Conservation (phyloP, 2,329 filamentous ascomycete species). For the Grosmannia clavigera region DNA sequence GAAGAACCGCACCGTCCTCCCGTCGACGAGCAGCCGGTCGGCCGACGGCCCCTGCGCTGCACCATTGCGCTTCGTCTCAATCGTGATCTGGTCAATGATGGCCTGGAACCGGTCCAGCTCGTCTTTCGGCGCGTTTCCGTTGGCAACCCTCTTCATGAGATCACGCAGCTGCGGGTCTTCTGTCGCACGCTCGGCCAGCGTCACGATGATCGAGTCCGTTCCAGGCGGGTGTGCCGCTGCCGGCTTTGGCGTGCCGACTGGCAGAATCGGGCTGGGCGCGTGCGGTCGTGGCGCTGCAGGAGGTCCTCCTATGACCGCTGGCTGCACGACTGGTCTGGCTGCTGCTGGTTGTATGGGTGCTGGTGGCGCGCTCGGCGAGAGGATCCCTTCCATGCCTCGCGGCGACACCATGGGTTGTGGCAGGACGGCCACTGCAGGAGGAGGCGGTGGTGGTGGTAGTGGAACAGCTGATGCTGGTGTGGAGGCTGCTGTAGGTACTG, state of each 20-base stretch:
- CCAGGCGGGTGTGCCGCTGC: conserved; percentile 14
- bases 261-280: conserved; percentile 15
- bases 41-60: conserved; percentile 39
- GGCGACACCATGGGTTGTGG: conserved; percentile 15
- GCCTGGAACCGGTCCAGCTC: conserved; percentile 66
- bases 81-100: conserved; percentile 68
- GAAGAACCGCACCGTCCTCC: conserved; percentile 46
- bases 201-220: conserved; percentile 69
- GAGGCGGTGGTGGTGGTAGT: not conserved
- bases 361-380: conserved; percentile 12
- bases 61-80: conserved; percentile 40
- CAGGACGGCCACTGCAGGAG: not conserved
- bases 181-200: conserved; percentile 63
- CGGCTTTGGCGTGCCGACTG: conserved; percentile 13
- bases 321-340: not conserved
- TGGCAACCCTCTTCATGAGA: conserved; percentile 73
- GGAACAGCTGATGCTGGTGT: not conserved
- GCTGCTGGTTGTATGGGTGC: not conserved
- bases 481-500: not conserved
- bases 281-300: conserved; percentile 4
- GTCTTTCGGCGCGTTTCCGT: conserved; percentile 56
- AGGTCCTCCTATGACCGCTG: not conserved
- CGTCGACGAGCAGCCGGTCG: conserved; percentile 41
- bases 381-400: conserved; percentile 18
- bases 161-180: conserved; percentile 61